These are phyloP conservation scores for Saccharata proteae DNA, from an alignment of 2,329 filamentous ascomycete species.

Conservation along the genomic window DNA sequence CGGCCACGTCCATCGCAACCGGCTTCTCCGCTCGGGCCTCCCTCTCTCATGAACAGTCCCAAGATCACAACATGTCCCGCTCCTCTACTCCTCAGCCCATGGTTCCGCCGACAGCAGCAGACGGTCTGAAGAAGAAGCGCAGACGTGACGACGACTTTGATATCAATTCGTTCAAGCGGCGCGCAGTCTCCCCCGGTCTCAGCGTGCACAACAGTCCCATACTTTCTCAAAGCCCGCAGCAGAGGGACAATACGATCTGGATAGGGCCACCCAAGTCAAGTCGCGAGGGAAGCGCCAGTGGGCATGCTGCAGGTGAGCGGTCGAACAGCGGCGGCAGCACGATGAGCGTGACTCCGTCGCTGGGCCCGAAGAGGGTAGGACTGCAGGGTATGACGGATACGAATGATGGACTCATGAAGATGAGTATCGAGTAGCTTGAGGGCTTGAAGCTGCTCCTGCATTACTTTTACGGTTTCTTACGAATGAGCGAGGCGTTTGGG, in stretches of 20 bases:
- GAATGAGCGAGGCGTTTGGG: no score
- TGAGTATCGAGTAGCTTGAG: slow-evolving; percentile 93
- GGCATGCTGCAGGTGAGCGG: slow-evolving; percentile 39
- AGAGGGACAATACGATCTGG: slow-evolving; percentile 60
- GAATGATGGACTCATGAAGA: slow-evolving; percentile 90
- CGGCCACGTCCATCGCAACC: slow-evolving; percentile 18
- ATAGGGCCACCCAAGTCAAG: slow-evolving; percentile 57
- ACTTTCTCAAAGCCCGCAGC: slow-evolving; percentile 65
- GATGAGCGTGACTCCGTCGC: slow-evolving; percentile 25
- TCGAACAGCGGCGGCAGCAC: slow-evolving; percentile 38
- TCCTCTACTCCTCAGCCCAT: slow-evolving; percentile 26
- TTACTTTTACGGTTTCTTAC: no score
- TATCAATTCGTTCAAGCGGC: slow-evolving; percentile 73
- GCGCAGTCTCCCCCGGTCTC: slow-evolving; percentile 83
- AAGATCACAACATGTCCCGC: slow-evolving; percentile 13
- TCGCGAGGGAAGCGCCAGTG: slow-evolving; percentile 39
- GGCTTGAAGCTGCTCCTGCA: no score
- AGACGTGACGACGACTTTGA: slow-evolving; percentile 86
- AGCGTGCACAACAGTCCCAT: slow-evolving; percentile 84
- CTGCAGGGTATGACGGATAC: slow-evolving; percentile 91
- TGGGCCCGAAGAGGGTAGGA: slow-evolving; percentile 35
- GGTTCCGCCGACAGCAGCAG: slow-evolving; percentile 26
- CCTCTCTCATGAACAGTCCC: slow-evolving; percentile 9
- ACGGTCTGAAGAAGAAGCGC: slow-evolving; percentile 48
- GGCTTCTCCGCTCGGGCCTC: slow-evolving; percentile 14